Evolutionary conservation across 768 basidiomycete genomes (phyloP).

Genomic region (Leccinum obscurum): DNA sequence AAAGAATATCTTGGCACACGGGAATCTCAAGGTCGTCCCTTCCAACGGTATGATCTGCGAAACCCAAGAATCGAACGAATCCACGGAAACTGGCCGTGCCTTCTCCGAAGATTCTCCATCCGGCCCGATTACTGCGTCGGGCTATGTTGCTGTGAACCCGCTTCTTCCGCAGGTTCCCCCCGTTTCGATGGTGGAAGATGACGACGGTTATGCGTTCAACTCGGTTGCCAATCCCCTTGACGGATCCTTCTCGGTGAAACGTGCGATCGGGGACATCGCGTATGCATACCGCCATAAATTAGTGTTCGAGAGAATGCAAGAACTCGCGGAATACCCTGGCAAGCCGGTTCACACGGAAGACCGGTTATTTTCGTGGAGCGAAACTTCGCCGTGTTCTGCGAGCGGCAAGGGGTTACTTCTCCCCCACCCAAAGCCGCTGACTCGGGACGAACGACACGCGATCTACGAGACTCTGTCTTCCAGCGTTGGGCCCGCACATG

Average conservation of each 20-base stretch:
- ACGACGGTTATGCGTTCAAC: slow-evolving; percentile 15
- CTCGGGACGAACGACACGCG: slow-evolving; percentile 46
- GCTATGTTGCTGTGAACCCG: slow-evolving; percentile 30
- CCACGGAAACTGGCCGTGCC: slow-evolving; percentile 5
- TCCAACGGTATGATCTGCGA: slow-evolving; percentile 4
- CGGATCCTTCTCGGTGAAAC: slow-evolving; percentile 29
- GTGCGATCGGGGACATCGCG: slow-evolving; percentile 29
- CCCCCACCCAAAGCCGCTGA: slow-evolving; percentile 33
- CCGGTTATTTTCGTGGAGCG: slow-evolving; percentile 13
- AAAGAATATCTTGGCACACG: slow-evolving; percentile 13
- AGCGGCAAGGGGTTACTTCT: slow-evolving; percentile 19
- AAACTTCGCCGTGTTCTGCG: slow-evolving; percentile 21
- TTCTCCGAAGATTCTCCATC: slow-evolving; percentile 11
- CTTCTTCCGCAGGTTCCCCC: slow-evolving; percentile 16
- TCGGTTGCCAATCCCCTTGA: slow-evolving; percentile 24
- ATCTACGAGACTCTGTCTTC: slow-evolving; percentile 53
- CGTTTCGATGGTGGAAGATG: slow-evolving; percentile 5
- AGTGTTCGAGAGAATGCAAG: slow-evolving; percentile 30
- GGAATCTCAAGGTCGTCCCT: slow-evolving; percentile 9
- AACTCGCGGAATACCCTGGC: slow-evolving; percentile 20
- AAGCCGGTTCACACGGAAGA: slow-evolving; percentile 12
- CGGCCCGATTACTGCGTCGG: slow-evolving; percentile 1
- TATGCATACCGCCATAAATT: slow-evolving; percentile 29
- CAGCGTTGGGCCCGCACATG: slow-evolving; percentile 45
- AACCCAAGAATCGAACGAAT: slow-evolving; percentile 12